phyloP scores from a whole-genome alignment of 148 eudicot species.

The Pouteria glomerata region DNA sequence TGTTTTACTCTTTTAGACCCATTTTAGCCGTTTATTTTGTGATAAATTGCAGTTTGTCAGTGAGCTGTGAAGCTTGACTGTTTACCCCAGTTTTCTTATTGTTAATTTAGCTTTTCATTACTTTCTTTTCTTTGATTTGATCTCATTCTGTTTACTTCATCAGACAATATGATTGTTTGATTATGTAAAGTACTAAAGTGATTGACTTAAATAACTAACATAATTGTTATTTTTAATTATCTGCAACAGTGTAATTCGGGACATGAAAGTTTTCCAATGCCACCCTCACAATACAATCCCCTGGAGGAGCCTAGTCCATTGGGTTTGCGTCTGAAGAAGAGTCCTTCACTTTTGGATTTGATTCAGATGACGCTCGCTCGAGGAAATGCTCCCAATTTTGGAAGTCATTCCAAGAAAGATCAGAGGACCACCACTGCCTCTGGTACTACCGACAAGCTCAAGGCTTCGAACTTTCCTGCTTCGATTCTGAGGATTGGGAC shows the following conservation, averaged over 20 bases:
- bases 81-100: neutral
- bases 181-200: too few relatives aligned
- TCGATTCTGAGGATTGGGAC: slow-evolving; percentile 67
- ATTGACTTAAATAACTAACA: too few relatives aligned
- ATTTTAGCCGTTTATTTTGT: too few relatives aligned
- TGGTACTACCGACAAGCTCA: slow-evolving; percentile 54
- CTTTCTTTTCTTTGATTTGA: too few relatives aligned
- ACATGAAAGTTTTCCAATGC: too few relatives aligned
- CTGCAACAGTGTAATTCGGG: slow-evolving; percentile 18
- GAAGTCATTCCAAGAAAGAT: slow-evolving; percentile 29
- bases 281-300: slow-evolving; percentile 48
- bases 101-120: neutral
- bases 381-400: slow-evolving; percentile 28
- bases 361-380: slow-evolving; percentile 77
- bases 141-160: neutral
- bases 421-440: slow-evolving; percentile 34
- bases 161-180: neutral
- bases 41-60: too few relatives aligned
- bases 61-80: too few relatives aligned
- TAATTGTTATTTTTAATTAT: too few relatives aligned
- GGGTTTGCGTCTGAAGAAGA: slow-evolving; percentile 75
- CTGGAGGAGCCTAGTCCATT: slow-evolving; percentile 90
- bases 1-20: too few relatives aligned
- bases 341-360: slow-evolving; percentile 84
- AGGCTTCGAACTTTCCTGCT: slow-evolving; percentile 92